Conservation (phyloP, 2,329 filamentous ascomycete genomes). For the Ilyonectria robusta region DNA sequence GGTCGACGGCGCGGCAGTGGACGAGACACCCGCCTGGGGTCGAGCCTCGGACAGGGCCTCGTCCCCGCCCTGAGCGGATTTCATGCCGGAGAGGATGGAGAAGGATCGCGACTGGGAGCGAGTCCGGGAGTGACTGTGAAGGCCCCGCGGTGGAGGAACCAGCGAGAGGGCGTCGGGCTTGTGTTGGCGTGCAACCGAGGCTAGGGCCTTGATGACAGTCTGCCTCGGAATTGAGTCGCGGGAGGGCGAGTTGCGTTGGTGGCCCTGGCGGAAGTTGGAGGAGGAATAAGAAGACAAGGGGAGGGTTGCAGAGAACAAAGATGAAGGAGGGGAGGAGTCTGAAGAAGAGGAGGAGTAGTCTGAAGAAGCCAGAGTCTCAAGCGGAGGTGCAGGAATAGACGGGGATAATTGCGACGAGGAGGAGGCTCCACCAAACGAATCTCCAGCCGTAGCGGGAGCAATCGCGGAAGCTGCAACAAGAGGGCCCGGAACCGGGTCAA, state of each 20-base stretch:
- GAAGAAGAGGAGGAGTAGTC: neutral
- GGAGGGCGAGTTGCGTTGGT: constrained; percentile 67
- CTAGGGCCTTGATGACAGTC: constrained; percentile 86
- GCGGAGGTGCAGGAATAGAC: constrained; percentile 16
- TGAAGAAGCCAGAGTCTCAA: constrained; percentile 4
- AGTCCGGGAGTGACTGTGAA: constrained; percentile 27
- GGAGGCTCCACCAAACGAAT: constrained; percentile 41
- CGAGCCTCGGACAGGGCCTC: constrained; percentile 42
- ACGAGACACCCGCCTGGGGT: neutral
- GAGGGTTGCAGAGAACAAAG: neutral
- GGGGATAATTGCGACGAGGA: constrained; percentile 33
- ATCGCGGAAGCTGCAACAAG: constrained; percentile 25
- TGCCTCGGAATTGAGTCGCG: constrained; percentile 79
- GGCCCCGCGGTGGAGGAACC: constrained; percentile 33
- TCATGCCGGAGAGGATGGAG: constrained; percentile 61
- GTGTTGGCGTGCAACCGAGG: constrained; percentile 73
- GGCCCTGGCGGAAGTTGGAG: constrained; percentile 39
- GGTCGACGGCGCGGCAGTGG: constrained; percentile 7
- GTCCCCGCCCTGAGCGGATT: constrained; percentile 60
- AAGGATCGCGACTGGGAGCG: constrained; percentile 29
- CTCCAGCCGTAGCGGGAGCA: constrained; percentile 31
- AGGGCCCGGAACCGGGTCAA: constrained; percentile 24
- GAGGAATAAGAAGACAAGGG: constrained; percentile 6
- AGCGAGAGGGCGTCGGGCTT: constrained; percentile 76
- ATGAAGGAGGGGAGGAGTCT: constrained; percentile 1